These are phyloP conservation scores for Vitis labrusca DNA, from an alignment of 164 flowering plant species.

Conservation along the genomic window DNA sequence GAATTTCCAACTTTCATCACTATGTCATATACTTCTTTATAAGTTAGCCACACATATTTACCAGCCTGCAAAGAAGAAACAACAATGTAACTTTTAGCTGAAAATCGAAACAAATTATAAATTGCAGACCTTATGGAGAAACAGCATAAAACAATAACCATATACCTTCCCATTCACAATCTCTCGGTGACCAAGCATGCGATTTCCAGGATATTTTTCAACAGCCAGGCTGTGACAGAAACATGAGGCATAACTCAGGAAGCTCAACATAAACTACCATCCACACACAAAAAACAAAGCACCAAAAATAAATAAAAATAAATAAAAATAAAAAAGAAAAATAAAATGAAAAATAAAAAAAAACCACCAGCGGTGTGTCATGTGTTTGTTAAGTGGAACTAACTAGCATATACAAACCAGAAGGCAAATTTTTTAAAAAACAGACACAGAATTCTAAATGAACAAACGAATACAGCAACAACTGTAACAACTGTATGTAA, in stretches of 20 bases:
- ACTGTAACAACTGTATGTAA: too few relatives aligned
- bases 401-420: too few relatives aligned
- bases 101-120: neutral
- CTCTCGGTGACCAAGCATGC: conserved; percentile 85
- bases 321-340: too few relatives aligned
- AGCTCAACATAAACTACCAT: neutral
- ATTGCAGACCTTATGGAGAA: neutral
- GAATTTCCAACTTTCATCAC: conserved; percentile 72
- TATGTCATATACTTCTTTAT: conserved; percentile 75
- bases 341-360: too few relatives aligned
- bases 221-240: conserved; percentile 54
- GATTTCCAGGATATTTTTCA: conserved; percentile 70
- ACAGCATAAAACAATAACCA: neutral
- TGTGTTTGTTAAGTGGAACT: neutral
- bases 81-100: neutral
- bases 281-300: too few relatives aligned
- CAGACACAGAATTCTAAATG: too few relatives aligned
- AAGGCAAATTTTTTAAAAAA: too few relatives aligned
- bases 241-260: neutral
- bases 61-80: conserved; percentile 57
- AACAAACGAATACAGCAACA: too few relatives aligned
- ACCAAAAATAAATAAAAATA: too few relatives aligned
- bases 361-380: neutral
- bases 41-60: conserved; percentile 80
- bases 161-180: conserved; percentile 67